Evolutionary conservation across 208 protist species (phyloP).

Genomic region (Crithidia bombi): DNA sequence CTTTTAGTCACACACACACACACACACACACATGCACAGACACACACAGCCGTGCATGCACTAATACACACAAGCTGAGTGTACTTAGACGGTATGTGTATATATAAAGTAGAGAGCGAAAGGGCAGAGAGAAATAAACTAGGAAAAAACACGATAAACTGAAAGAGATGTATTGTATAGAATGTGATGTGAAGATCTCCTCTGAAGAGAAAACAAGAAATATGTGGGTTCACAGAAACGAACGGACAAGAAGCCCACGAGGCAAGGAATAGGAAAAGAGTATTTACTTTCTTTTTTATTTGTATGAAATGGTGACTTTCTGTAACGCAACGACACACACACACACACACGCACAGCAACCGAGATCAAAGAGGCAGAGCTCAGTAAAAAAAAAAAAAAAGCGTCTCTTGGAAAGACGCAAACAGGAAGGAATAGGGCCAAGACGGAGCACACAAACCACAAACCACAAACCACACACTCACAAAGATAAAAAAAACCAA

Average conservation of each 20-base stretch:
- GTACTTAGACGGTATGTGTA: not conserved
- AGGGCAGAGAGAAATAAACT: not conserved
- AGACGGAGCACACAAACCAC: no score
- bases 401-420: no score
- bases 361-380: no score
- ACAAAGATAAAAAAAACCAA: no score
- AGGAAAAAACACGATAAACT: not conserved
- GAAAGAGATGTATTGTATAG: not conserved
- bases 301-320: not conserved
- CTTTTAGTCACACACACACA: not conserved
- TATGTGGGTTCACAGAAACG: not conserved
- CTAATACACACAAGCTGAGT: not conserved
- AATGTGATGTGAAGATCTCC: not conserved
- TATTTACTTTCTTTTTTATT: not conserved
- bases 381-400: no score
- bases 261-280: not conserved
- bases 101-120: not conserved
- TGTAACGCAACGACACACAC: not conserved
- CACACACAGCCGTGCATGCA: not conserved
- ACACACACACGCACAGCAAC: conserved; percentile 3
- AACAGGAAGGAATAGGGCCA: no score
- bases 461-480: no score
- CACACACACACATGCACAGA: not conserved
- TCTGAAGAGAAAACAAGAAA: conserved; percentile 10
- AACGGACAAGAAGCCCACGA: not conserved